Base-by-base conservation (phyloP, 1,284 basidiomycete species). In the Trametes polyzona region DNA sequence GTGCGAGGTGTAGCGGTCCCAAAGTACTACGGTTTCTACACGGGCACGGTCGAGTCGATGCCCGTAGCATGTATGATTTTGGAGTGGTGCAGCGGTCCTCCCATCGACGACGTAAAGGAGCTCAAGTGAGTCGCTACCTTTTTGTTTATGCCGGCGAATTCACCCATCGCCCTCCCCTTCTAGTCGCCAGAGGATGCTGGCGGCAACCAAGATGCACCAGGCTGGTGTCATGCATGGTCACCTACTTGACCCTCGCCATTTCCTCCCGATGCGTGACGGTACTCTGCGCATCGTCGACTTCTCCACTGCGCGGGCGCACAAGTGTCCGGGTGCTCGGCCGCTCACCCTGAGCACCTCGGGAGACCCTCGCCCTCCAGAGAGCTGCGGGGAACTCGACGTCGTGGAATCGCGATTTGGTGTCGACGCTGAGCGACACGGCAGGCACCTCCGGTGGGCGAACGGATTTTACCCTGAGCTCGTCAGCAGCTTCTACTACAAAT, bases 251-350 rank as follows among this genome's bases (percentile, higher is more conserved):
- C 40, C 49, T 3, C 32, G 35, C 12, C 61, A 66, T 37, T 66
- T 55, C 52, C 43, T 64, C 36, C 30, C 40, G 2, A 49, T 50
- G 29, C 32, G 29, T 5, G 61, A 63, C 44, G 58, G 61, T 32
- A 55, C 50, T 24, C 52, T 66, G 16, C 55, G 61, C 12, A 62
- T 66, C 21, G 53, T 64, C 48, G 61, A 59, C 36, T 66, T 66
- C 44, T 51, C 57, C 17, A 41, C 26, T 8, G 65, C 59, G 4
- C 39, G 42, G 23, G 21, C 33, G 4, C 65, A 66, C 44, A 6
- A 24, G 2, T 66, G 65, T 39, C 46, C 48, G 1, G 58, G 62
- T 3, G 41, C 55, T 12, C 48, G 44, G 11, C 47, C 61, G n/a
- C 59, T 62, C 14, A 52, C 57, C 17, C 21, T 42, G 24, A 29